phyloP scores from a whole-genome alignment of 2,329 filamentous ascomycete genomes.

The Aspergillus ibericus region DNA sequence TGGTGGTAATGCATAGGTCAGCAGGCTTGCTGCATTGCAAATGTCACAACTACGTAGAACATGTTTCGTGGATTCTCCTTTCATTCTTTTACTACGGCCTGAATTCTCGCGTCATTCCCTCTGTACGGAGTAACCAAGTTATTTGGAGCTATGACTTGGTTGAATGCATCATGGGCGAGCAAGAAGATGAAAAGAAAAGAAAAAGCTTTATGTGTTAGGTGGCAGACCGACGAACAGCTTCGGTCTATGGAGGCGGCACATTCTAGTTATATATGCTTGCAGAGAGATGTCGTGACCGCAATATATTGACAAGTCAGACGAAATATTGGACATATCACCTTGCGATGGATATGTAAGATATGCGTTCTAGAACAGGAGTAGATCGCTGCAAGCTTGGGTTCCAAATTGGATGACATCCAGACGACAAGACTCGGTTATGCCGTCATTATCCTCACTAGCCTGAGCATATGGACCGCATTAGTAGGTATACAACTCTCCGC shows the following conservation, averaged over 20 bases:
- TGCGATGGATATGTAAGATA: not conserved
- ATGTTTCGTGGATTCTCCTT: not conserved
- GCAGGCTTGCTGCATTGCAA: not conserved
- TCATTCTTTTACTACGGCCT: not conserved
- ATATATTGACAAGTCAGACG: not conserved
- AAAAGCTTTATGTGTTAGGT: not conserved
- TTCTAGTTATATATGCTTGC: not conserved
- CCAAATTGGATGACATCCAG: not conserved
- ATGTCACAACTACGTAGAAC: not conserved
- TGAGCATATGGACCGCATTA: not conserved
- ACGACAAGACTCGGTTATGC: not conserved
- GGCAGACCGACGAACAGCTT: too few species aligned
- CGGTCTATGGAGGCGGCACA: too few species aligned
- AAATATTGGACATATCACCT: not conserved
- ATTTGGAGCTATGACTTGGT: not conserved
- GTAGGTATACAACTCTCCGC: too few species aligned
- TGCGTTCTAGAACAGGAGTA: not conserved
- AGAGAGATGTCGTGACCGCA: not conserved
- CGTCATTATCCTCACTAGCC: not conserved
- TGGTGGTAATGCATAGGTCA: not conserved
- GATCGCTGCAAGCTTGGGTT: not conserved
- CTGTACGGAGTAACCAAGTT: not conserved
- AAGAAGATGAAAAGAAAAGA: too few species aligned
- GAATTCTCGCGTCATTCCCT: not conserved
- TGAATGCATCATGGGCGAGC: not conserved